Percentiles rank a stretch among this genome's conserved stretches.
These are phyloP conservation scores for Rhizodiscina lignyota DNA, from an alignment of 495 filamentous ascomycete species.

Conservation along the genomic window DNA sequence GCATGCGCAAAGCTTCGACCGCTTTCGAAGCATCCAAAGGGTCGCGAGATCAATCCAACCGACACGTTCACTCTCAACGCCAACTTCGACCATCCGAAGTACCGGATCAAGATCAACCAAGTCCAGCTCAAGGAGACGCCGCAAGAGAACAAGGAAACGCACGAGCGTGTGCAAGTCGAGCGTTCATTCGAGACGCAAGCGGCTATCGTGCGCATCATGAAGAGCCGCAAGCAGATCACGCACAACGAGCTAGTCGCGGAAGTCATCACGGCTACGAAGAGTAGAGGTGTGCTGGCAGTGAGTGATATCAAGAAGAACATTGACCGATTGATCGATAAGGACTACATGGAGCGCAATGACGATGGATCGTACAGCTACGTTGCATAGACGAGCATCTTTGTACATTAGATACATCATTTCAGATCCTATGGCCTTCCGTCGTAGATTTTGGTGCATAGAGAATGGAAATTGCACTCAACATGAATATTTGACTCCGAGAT, in stretches of 20 bases:
- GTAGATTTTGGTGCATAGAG: too few relatives aligned
- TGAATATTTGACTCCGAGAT: too few relatives aligned
- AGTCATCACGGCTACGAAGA: conserved; percentile 77
- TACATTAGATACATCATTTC: conserved; percentile 17
- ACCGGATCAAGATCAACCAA: conserved; percentile 94
- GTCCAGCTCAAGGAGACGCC: conserved; percentile 91
- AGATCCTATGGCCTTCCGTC: too few relatives aligned
- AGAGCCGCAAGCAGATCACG: conserved; percentile 72
- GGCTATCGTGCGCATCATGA: conserved; percentile 95
- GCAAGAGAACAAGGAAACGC: conserved; percentile 81
- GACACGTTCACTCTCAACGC: conserved; percentile 74
- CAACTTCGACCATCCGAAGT: conserved; percentile 61
- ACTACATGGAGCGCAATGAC: conserved; percentile 78
- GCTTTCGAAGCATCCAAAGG: conserved; percentile 72
- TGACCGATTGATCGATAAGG: conserved; percentile 65
- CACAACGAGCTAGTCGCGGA: conserved; percentile 70
- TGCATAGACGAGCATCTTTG: conserved; percentile 32
- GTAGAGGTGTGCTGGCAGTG: conserved; percentile 65
- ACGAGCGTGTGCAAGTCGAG: conserved; percentile 76
- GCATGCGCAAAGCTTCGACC: conserved; percentile 80
- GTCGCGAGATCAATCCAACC: conserved; percentile 54
- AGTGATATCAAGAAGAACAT: conserved; percentile 90
- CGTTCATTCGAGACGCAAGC: conserved; percentile 92
- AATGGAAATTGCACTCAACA: too few relatives aligned
- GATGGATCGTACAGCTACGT: conserved; percentile 63